Evolutionary conservation across 345 rosid genomes (phyloP).

Genomic region (Raphanus sativus): DNA sequence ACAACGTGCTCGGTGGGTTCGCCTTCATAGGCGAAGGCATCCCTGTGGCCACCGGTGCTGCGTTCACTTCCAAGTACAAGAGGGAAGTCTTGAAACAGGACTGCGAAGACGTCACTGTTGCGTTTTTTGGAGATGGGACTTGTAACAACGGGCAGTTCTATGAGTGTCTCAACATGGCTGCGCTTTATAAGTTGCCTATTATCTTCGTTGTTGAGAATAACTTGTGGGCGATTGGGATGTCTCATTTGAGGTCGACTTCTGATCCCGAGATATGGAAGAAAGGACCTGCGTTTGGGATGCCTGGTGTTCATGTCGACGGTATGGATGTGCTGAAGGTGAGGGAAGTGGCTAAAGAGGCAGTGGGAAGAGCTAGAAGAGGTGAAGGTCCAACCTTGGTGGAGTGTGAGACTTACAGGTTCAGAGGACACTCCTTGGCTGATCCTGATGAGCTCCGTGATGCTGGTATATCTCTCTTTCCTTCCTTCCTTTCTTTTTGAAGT

Average conservation of each 20-base stretch:
- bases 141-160: slow-evolving; percentile 85
- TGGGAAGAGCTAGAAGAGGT: slow-evolving; percentile 76
- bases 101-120: slow-evolving; percentile 67
- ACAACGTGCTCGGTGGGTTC: slow-evolving; percentile 82
- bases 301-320: slow-evolving; percentile 83
- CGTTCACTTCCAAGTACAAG: slow-evolving; percentile 65
- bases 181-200: slow-evolving; percentile 70
- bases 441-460: slow-evolving; percentile 96
- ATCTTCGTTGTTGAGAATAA: slow-evolving; percentile 88
- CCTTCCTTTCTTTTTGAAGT: not conserved
- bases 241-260: slow-evolving; percentile 79
- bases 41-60: slow-evolving; percentile 83
- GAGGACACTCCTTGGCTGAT: slow-evolving; percentile 95
- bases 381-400: slow-evolving; percentile 91
- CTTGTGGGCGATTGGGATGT: slow-evolving; percentile 92
- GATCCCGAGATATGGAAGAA: slow-evolving; percentile 87
- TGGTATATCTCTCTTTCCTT: slow-evolving; percentile 36
- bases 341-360: slow-evolving; percentile 77
- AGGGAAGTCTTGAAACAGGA: slow-evolving; percentile 70
- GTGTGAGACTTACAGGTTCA: slow-evolving; percentile 84
- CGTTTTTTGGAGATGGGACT: slow-evolving; percentile 84
- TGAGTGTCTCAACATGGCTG: slow-evolving; percentile 90
- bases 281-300: slow-evolving; percentile 87
- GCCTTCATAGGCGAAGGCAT: slow-evolving; percentile 88
- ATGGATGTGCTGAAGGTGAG: slow-evolving; percentile 89